Evolutionary conservation across 1,284 basidiomycete genomes (phyloP), one percentile per base, ranked within the genome.

Genomic region (Serendipita sp.): DNA sequence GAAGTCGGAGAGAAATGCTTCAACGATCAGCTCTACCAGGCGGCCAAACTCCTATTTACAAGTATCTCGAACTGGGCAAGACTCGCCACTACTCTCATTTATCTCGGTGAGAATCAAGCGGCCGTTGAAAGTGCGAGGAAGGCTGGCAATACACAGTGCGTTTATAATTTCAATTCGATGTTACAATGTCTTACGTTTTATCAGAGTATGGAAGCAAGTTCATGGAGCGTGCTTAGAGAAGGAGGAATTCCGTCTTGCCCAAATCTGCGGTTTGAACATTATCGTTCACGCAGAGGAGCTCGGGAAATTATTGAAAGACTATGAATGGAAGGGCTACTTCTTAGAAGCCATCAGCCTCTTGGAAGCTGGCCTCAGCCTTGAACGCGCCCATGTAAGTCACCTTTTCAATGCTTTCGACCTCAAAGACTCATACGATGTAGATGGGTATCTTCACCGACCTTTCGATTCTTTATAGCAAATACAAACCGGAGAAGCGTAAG

Each of bases 51-150:
- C 10, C 79, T 99, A 55, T 99, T 99, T 79, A 84, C 85, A 45
- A 95, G 92, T 74, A 98, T 99, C 69, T 96, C 93, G 3, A 99
- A 99, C 77, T 99, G 94, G 89, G 96, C 96, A 49, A 84, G 96
- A 66, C 79, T 99, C 65, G 96, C 96, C 1, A 99, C 96, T 1
- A 99, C 96, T 5, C 83, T 98, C 70, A 98, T 99, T 72, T 99
- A 99, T 76, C 83, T 99, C 60, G 91, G 92, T 63, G 95, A 99
- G 76, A 98, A 97, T 74, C 95, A 98, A 74, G 84, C 91, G 61
- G 96, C 96, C 17, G 96, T 99, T 17, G 96, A 99, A 75, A 96
- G 95, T 67, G 96, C 96, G 17, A 82, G 96, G 67, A 99, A 99
- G 74, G 96, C 96, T 17, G 96, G 96, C 35, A 99, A 99, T 73